Base-by-base conservation (phyloP, 148 eudicot genomes). In the Camellia lanceoleosa region DNA sequence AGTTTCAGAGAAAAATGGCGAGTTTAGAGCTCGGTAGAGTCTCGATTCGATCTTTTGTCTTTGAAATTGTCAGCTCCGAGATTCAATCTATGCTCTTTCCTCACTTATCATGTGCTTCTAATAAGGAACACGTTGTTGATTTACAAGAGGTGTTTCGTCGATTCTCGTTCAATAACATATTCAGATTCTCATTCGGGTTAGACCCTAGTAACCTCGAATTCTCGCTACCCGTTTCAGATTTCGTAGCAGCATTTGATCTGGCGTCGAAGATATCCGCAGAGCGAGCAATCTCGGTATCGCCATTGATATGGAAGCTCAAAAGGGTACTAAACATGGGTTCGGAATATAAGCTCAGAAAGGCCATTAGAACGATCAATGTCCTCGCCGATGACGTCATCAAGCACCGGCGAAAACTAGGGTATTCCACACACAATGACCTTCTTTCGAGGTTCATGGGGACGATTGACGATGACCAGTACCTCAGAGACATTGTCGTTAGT, bases 401-500 rank as follows among this genome's bases (percentile, higher is more conserved):
- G 2, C 79, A 85, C 70, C 73, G 86, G 73, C 82, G 85, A 74
- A 76, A 80, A 16, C 71, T 20, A 13, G 89, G 78, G 3, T 66
- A 74, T 19, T 79, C 81, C 0, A 68, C 60, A 14, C 81, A 69
- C 4, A 75, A 80, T 3, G 92, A 91, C 42, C 85, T 91, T 58
- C 80, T 91, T 5, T 89, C 92, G 0, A 77, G 92, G 62, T 91
- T 91, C 76, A 87, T 91, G 92, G 87, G 79, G 3, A 75, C 84
- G 20, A 84, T 84, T 0, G 78, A 85, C 69, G 82, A 84, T 68
- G 89, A 88, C 5, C 71, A 70, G 73, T 89, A 86, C 71, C 83
- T 91, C 0, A 76, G 92, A 14, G 94, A 91, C 51, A 85, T 91
- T 13, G 92, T 91, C 10, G 76, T 89, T 4, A 91, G 92, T 80